These are phyloP conservation scores for Helotiales sp. DNA, from an alignment of 2,329 filamentous ascomycete species.

Conservation along the genomic window DNA sequence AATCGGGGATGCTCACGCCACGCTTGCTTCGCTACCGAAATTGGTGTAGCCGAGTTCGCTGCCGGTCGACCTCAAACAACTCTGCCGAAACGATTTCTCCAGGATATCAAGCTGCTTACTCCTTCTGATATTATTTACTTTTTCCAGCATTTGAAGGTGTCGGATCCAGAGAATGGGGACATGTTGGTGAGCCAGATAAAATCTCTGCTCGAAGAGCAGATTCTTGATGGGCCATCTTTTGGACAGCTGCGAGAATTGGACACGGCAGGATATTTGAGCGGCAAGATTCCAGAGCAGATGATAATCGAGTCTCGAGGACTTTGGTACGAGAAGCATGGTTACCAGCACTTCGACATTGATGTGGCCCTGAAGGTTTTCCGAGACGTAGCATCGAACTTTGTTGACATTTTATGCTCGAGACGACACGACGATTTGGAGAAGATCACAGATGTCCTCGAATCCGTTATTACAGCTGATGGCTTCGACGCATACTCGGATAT, in stretches of 20 bases:
- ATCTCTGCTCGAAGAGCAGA: constrained; percentile 12
- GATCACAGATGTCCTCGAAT: constrained; percentile 14
- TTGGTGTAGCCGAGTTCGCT: neutral
- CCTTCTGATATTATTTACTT: constrained; percentile 12
- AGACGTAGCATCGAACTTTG: constrained; percentile 7
- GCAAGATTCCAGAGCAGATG: constrained; percentile 15
- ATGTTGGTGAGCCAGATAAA: neutral
- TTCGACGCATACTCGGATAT: constrained; percentile 16
- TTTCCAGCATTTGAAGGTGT: constrained; percentile 11
- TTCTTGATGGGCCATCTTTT: constrained; percentile 15
- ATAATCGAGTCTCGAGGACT: constrained; percentile 13
- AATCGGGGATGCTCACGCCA: constrained; percentile 8
- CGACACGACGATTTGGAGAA: constrained; percentile 11
- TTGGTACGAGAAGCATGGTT: constrained; percentile 17
- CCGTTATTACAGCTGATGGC: constrained; percentile 6
- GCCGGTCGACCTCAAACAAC: neutral
- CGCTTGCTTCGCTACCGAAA: constrained; percentile 11
- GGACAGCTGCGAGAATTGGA: constrained; percentile 12
- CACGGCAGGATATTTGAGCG: constrained; percentile 13
- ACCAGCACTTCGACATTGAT: constrained; percentile 15
- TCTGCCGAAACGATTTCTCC: constrained; percentile 4
- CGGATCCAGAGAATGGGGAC: constrained; percentile 7
- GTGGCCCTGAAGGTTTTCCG: constrained; percentile 10
- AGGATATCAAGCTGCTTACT: constrained; percentile 10
- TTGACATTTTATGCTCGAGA: constrained; percentile 10